Conservation (phyloP, 805 yeast genomes). For the Yamadazyma kitorensis region DNA sequence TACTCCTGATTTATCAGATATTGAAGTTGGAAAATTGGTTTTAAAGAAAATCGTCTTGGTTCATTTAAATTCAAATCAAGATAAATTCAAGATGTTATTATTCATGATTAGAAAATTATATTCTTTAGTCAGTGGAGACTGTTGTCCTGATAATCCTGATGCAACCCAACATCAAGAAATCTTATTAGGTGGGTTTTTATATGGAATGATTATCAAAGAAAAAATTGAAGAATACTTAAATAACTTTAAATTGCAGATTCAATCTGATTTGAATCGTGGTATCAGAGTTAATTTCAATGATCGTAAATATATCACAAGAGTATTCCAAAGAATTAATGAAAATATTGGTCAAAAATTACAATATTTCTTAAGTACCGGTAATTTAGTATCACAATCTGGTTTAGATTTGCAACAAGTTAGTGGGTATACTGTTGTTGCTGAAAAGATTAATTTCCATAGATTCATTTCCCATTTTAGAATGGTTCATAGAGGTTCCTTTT, state of each 20-base stretch:
- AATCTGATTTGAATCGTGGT: constrained; percentile 77
- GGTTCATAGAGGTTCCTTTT: constrained; percentile 99
- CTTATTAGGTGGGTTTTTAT: constrained; percentile 89
- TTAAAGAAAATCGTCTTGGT: constrained; percentile 83
- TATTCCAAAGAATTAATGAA: constrained; percentile 77
- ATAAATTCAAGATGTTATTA: constrained; percentile 81
- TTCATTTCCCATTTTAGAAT: constrained; percentile 98
- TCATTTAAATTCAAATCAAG: constrained; percentile 69
- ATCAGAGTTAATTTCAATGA: constrained; percentile 80
- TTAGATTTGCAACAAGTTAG: constrained; percentile 96
- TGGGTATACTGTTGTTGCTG: constrained; percentile 98
- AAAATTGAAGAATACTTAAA: constrained; percentile 91
- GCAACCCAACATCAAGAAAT: constrained; percentile 99
- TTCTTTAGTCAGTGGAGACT: constrained; percentile 93
- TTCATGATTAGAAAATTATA: constrained; percentile 96
- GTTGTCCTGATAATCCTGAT: constrained; percentile 97
- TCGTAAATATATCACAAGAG: constrained; percentile 76
- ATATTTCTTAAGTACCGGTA: constrained; percentile 95
- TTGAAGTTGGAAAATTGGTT: constrained; percentile 87
- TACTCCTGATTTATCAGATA: constrained; percentile 81
- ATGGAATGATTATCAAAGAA: constrained; percentile 95
- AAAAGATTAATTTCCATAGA: constrained; percentile 94
- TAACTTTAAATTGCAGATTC: constrained; percentile 68
- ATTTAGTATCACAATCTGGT: constrained; percentile 94
- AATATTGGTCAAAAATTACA: constrained; percentile 94